A percentile compares a stretch with the other conserved stretches of the same genome.
phyloP scores from a whole-genome alignment of 192 early-diverging fungal species.

The Backusella parvicylindrica region DNA sequence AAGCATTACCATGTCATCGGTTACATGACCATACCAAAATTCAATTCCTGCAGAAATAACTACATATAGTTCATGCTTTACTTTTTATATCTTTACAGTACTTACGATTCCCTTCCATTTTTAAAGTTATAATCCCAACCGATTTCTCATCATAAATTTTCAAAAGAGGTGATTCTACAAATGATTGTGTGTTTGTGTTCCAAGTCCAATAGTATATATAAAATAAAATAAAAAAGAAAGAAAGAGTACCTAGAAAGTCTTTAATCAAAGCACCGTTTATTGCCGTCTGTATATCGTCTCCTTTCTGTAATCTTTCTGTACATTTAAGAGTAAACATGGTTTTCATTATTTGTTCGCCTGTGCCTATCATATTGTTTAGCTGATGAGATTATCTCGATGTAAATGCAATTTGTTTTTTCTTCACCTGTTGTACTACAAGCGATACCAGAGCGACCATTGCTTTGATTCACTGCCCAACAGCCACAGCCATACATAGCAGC shows the following conservation, averaged over 20 bases:
- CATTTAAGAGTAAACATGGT: slow-evolving; percentile 62
- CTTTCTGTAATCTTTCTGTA: slow-evolving; percentile 31
- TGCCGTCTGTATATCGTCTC: slow-evolving; percentile 18
- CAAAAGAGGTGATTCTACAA: slow-evolving; percentile 31
- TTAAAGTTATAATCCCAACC: slow-evolving; percentile 33
- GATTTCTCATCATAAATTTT: slow-evolving; percentile 27
- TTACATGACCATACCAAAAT: slow-evolving; percentile 69
- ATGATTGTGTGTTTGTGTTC: not conserved
- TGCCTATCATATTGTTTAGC: slow-evolving; percentile 36
- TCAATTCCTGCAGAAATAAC: slow-evolving; percentile 36
- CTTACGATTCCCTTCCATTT: not conserved
- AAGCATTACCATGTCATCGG: slow-evolving; percentile 59
- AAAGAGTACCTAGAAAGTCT: slow-evolving; percentile 20
- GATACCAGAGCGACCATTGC: slow-evolving; percentile 20
- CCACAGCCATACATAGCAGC: slow-evolving; percentile 83
- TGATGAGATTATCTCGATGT: slow-evolving; percentile 13
- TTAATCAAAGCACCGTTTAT: slow-evolving; percentile 23
- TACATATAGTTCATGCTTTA: not conserved
- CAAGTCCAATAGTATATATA: not conserved
- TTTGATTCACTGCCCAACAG: slow-evolving; percentile 67
- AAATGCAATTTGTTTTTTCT: not conserved
- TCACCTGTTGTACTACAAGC: slow-evolving; percentile 64
- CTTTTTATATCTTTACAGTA: not conserved
- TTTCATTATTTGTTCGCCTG: slow-evolving; percentile 86
- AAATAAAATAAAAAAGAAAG: not conserved